Base-by-base conservation (phyloP, 2,329 filamentous ascomycete species). In the Fusarium chuoi region DNA sequence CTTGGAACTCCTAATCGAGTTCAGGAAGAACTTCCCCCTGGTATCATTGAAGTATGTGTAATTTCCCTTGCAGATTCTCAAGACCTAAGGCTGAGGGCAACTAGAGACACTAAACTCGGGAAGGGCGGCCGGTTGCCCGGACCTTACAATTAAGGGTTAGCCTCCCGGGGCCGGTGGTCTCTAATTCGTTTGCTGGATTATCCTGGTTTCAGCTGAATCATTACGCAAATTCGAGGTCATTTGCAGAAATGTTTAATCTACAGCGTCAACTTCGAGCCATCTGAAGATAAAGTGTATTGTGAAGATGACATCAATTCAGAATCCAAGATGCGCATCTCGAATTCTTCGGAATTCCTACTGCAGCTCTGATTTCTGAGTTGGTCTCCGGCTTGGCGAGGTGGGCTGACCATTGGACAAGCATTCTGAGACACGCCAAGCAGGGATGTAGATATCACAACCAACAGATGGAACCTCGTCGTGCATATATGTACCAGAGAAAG, bases 291-390 rank as follows among this genome's bases (percentile, higher is more conserved):
- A 39, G 4, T 0, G 9, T 4, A 3, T 12, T 30, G 12, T 30
- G 30, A 30, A 30, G 11, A 3, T 30, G 11, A 30, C 7, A 8
- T 11, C 28, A 3, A 5, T 15, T 28, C 5, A 28, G 28, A 30
- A 10, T 39, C 0, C 5, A n/a, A 17, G 4, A 1, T 26, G 24
- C 12, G 2, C 0, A 22, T 28, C 14, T n/a, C 0, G 6, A 39
- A 30, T 20, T 18, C 0, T 8, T n/a, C 0, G 10, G 12, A 9
- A 22, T 24, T 6, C 6, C 7, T 4, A 35, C 6, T 57, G 17
- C 5, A 0, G 15, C 0, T 4, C 13, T 18, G 18, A 15, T 35
- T 6, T 22, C 5, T 11, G 39, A 44, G 17, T 45, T 11, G 28
- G 8, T 20, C 8, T 44, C 9, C 18, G 20, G 30, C 5, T 57